A percentile compares a stretch with the other conserved stretches of the same genome.
phyloP scores from a whole-genome alignment of 768 basidiomycete genomes.

The Tremella mesenterica region DNA sequence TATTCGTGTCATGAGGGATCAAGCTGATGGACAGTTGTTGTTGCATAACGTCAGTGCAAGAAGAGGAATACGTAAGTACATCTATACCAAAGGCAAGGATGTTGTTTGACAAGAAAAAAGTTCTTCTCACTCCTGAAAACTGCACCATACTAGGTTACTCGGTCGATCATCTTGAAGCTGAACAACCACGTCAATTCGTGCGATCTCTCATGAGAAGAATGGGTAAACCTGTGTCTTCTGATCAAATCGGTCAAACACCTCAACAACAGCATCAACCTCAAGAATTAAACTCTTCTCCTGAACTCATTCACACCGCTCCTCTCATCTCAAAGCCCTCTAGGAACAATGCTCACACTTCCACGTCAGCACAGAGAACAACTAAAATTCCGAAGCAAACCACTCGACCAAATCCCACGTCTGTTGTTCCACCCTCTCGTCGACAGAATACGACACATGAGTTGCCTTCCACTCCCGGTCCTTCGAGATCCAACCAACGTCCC shows the following conservation, averaged over 20 bases:
- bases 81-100: neutral
- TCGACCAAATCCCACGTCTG: no score
- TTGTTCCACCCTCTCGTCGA: no score
- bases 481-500: neutral
- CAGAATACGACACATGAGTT: no score
- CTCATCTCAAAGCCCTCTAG: no score
- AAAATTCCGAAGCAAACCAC: no score
- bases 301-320: neutral
- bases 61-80: slow-evolving; percentile 50
- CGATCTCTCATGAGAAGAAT: slow-evolving; percentile 56
- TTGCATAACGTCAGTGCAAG: slow-evolving; percentile 62
- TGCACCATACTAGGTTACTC: slow-evolving; percentile 48
- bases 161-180: slow-evolving; percentile 58
- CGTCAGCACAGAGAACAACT: no score
- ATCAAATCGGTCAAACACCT: neutral
- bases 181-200: slow-evolving; percentile 57
- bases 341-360: no score
- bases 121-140: slow-evolving; percentile 65
- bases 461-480: neutral
- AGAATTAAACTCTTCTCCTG: neutral
- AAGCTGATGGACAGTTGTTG: slow-evolving; percentile 51
- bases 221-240: slow-evolving; percentile 48
- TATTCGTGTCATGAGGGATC: neutral
- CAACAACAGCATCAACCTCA: neutral
- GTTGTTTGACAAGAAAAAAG: slow-evolving; percentile 42